Evolutionary conservation across 371 early-diverging fungal genomes (phyloP).

Genomic region (Rhizopus sp.): DNA sequence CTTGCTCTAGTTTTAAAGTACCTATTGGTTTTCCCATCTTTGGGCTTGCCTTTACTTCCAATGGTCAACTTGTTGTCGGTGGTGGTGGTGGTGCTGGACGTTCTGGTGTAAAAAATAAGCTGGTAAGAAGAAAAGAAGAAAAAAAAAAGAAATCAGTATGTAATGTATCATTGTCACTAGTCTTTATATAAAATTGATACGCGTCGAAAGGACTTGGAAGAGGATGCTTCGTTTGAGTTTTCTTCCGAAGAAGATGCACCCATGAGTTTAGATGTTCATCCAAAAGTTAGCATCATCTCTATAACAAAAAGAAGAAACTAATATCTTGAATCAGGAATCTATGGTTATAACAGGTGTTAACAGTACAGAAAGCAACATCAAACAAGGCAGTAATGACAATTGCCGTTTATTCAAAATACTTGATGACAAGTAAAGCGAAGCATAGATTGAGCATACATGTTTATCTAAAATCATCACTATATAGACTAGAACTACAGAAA

Average conservation of each 20-base stretch:
- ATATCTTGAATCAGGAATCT: constrained; percentile 27
- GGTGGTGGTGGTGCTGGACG: constrained; percentile 76
- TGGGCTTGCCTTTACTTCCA: constrained; percentile 60
- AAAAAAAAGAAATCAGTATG: background rate
- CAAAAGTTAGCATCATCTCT: constrained; percentile 41
- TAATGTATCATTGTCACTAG: constrained; percentile 26
- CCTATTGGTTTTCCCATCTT: constrained; percentile 66
- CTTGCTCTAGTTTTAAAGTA: constrained; percentile 43
- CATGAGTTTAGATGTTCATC: constrained; percentile 69
- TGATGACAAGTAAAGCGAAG: constrained; percentile 29
- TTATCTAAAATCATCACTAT: background rate
- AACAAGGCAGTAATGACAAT: constrained; percentile 60
- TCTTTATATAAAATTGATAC: constrained; percentile 54
- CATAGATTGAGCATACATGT: too few relatives aligned
- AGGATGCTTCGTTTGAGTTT: constrained; percentile 52
- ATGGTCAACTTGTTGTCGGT: constrained; percentile 61
- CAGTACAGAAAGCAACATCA: constrained; percentile 45
- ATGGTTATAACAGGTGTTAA: constrained; percentile 65
- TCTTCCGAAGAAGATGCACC: constrained; percentile 70
- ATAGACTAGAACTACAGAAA: constrained; percentile 20
- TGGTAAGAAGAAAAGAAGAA: constrained; percentile 43
- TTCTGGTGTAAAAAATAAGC: constrained; percentile 71
- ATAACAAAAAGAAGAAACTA: background rate
- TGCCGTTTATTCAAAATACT: constrained; percentile 60
- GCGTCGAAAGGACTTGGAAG: constrained; percentile 51